Evolutionary conservation across 2,329 filamentous ascomycete species (phyloP), one percentile per base, ranked within the genome.

Genomic region (Ascochyta koolunga): DNA sequence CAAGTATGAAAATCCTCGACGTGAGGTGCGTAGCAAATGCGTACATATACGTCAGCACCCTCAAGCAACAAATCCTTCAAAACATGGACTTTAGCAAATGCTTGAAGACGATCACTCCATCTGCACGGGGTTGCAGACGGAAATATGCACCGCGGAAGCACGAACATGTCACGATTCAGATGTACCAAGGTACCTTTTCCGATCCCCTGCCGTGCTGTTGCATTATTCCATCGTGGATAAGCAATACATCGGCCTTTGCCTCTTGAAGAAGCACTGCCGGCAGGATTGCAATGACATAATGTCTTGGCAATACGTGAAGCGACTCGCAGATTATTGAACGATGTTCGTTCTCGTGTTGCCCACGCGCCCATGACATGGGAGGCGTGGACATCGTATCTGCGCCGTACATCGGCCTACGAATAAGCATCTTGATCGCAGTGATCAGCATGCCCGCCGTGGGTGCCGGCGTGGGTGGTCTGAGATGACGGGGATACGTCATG

Each of bases 351-450:
- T 50, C 40, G 51, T 50, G 45, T 45, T 44, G 19, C 36, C 36
- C 45, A 45, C 39, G 45, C 51, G 40, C 37, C 51, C 24, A 46
- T 50, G 51, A 54, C 51, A 54, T 54, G 36, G 45, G 51, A 41
- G 51, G 51, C 51, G 51, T 35, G 21, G 36, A 6, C 45, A 19
- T 35, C 29, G 46, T 49, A 41, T 54, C 40, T 37, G 24, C 15
- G 18, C 45, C 21, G 38, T 31, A 21, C 40, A 45, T 53, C 27
- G 32, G 43, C 37, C 25, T 21, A 25, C 27, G 50, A 43, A 37
- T 43, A 21, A 38, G 44, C 21, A 39, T 40, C 44, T 33, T 39
- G 33, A 33, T 39, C 33, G 38, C 22, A 29, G 19, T 35, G 44
- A 45, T 49, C 35, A 49, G 18, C 44, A 33, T 11, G 22, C 5